Evolutionary conservation across 306 rosid genomes (phyloP), one percentile per base, ranked within the genome.

Genomic region (Mucuna pruriens): DNA sequence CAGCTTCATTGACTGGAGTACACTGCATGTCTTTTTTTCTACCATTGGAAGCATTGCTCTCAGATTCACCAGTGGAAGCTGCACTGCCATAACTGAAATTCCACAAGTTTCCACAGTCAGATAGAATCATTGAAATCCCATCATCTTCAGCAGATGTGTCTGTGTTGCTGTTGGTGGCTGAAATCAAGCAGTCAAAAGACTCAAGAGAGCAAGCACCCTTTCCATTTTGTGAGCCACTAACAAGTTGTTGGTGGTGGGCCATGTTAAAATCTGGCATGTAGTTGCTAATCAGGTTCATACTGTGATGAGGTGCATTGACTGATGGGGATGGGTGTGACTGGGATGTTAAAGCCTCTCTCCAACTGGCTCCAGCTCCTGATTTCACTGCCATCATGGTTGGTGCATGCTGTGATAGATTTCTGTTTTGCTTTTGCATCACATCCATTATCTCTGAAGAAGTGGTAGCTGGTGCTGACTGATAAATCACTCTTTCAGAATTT

Each of bases 21-120:
- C 75, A 36, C 31, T 49, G 83, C 60, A 69, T 67, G 74, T 75
- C 79, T 68, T 74, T 81, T 63, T 66, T 78, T 64, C 57, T 61
- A 69, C 44, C 64, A 71, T 76, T 79, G 19, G 90, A 84, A 44
- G 79, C 81, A 72, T 79, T 79, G 36, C 77, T 85, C 52, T 85
- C 91, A 36, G 90, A 82, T 81, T 88, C 90, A 20, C 85, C 91
- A 2, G 97, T 85, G 39, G 94, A 87, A 31, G 89, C 79, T 33
- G 90, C 86, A 60, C 81, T 79, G 31, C 60, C 75, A 64, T 77
- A 51, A 76, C 77, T 86, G 45, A 87, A 88, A 87, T 63, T 94
- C 97, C 91, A 86, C 7, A 87, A 64, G 79, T 82, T 91, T 78
- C 83, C 74, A 52, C 87, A 76, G 61, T 86, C 93, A 45, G 91